Base-by-base conservation (phyloP, 257 asterid species). In the Perilla frutescens region DNA sequence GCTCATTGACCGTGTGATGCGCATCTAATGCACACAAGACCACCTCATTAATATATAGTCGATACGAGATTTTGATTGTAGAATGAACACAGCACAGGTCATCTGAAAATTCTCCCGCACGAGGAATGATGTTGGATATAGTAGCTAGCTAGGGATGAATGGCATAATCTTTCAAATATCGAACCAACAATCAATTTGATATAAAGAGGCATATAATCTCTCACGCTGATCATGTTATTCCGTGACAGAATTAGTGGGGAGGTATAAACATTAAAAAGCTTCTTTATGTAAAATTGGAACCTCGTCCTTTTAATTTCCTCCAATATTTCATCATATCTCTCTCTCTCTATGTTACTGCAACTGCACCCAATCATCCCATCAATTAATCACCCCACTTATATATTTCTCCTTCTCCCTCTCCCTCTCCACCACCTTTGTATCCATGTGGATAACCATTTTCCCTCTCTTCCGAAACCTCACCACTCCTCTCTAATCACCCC, bases 301-400 rank as follows among this genome's bases (percentile, higher is more conserved):
- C 86, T 81, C 76, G 66, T 70, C 76, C 81, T 79, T 74, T 4
- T 68, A 70, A 65, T 79, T 8, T 9, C 5, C 8, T 40, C 15
- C 45, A 13, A 14, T 20, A 1, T 40, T 36, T 5, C 39, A 34
- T 34, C 37, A 20, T 20, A 20, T 20, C 26, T 20, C 26, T 20
- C 26, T 20, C 26, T 20, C 26, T 20, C 26, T 20, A 20, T 20
- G 26, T 20, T 20, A 20, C 26, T 20, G 26, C 26, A 20, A 47
- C 76, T 69, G 66, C 87, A 72, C 81, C 76, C 75, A 77, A 44
- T 44, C 49, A 44, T 44, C 49, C 13, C 49, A 8, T 9, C 12
- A 20, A 20, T 20, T 20, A 80, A 74, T 72, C 81, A 51, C 66
- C 41, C 74, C 85, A 81, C 81, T 83, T 88, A 84, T 88, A 87